Percentiles rank a stretch among this genome's conserved stretches.
phyloP scores from a whole-genome alignment of 768 basidiomycete genomes.

The Polyporus arcularius region DNA sequence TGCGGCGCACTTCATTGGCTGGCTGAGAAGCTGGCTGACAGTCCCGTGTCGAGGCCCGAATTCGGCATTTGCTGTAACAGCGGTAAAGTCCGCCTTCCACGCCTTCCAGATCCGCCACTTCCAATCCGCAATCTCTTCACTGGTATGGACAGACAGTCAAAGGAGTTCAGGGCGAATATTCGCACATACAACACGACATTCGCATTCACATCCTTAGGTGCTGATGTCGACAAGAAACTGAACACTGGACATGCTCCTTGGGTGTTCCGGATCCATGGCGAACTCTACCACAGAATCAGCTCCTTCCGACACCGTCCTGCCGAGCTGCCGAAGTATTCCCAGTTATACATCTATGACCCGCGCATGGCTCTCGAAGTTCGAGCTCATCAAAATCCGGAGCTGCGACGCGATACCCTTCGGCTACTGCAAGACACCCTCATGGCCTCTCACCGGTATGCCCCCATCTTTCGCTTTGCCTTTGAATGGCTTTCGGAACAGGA shows the following conservation, averaged over 20 bases:
- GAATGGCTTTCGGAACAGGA: no score
- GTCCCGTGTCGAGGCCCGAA: constrained; percentile 18
- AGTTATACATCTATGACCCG: constrained; percentile 46
- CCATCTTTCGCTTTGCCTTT: constrained; percentile 17
- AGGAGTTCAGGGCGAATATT: constrained; percentile 36
- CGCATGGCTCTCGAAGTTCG: constrained; percentile 33
- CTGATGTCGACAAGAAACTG: constrained; percentile 30
- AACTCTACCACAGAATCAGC: constrained; percentile 39
- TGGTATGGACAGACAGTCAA: constrained; percentile 14
- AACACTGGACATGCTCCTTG: constrained; percentile 35
- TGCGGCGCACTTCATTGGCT: constrained; percentile 42
- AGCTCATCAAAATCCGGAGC: no score
- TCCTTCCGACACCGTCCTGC: constrained; percentile 29
- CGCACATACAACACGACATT: constrained; percentile 44
- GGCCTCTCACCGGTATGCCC: not conserved
- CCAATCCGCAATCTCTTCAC: constrained; percentile 24
- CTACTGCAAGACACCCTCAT: constrained; percentile 15
- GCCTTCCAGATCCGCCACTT: constrained; percentile 26
- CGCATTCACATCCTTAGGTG: constrained; percentile 40
- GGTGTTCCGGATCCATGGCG: constrained; percentile 37
- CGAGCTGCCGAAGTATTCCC: constrained; percentile 35
- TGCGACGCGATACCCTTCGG: constrained; percentile 11
- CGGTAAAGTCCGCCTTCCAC: constrained; percentile 34
- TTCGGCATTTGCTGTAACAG: constrained; percentile 40
- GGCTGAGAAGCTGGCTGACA: constrained; percentile 26